phyloP scores from a whole-genome alignment of 1,284 basidiomycete genomes.

The Mycosarcoma maydis region DNA sequence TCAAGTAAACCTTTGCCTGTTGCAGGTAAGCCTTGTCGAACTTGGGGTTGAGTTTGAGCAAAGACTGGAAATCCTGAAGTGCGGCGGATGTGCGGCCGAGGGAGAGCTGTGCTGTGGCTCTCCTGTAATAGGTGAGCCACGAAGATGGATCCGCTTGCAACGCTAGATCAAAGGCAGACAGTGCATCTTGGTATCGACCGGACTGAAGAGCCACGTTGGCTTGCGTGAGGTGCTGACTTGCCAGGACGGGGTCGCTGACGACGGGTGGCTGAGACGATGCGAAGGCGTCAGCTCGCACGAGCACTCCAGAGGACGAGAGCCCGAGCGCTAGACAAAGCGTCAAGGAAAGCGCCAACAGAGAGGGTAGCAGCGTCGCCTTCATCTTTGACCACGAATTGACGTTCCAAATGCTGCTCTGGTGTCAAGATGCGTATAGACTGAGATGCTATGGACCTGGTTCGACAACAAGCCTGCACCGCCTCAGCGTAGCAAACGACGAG shows the following conservation, averaged over 20 bases:
- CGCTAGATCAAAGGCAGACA: constrained; percentile 56
- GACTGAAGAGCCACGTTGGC: constrained; percentile 57
- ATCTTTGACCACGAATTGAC: constrained; percentile 11
- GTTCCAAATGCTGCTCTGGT: not conserved
- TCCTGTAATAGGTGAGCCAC: constrained; percentile 64
- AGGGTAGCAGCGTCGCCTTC: constrained; percentile 28
- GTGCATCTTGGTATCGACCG: constrained; percentile 54
- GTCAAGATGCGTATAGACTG: not conserved
- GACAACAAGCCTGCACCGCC: not conserved
- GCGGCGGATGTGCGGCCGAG: constrained; percentile 61
- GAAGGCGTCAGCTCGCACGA: constrained; percentile 21
- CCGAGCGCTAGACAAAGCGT: constrained; percentile 36
- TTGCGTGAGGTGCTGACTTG: constrained; percentile 42
- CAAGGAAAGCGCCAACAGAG: constrained; percentile 40
- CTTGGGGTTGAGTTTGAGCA: constrained; percentile 57
- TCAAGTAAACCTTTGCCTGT: constrained; percentile 57
- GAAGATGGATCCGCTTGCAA: constrained; percentile 51
- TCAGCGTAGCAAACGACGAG: not conserved
- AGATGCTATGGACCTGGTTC: not conserved
- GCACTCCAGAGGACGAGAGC: constrained; percentile 18
- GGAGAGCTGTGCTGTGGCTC: constrained; percentile 64
- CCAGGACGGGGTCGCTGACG: constrained; percentile 19
- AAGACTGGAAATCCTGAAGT: constrained; percentile 53
- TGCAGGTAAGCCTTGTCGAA: constrained; percentile 63
- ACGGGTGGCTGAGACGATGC: constrained; percentile 3